Evolutionary conservation across 164 flowering plant genomes (phyloP).

Genomic region (Dillenia suffruticosa): DNA sequence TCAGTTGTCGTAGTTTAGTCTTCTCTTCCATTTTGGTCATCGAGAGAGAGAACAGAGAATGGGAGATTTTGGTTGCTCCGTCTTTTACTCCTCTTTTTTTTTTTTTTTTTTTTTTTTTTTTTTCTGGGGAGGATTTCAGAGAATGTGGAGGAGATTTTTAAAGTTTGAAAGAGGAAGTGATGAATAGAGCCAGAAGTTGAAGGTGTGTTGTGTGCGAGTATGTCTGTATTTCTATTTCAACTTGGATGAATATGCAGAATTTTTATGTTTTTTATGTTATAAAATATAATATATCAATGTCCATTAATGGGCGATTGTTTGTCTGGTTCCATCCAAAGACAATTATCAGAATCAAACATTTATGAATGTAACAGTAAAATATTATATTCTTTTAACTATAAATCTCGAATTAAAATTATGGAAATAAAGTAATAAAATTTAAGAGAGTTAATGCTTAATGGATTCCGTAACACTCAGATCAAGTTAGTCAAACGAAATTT

Average conservation of each 20-base stretch:
- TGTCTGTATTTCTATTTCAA: too few relatives aligned
- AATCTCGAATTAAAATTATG: too few relatives aligned
- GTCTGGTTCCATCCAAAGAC: neutral
- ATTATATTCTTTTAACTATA: too few relatives aligned
- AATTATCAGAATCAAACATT: constrained; percentile 8
- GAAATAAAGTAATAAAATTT: too few relatives aligned
- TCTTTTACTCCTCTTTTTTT: neutral
- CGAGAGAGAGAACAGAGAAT: neutral
- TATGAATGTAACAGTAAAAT: too few relatives aligned
- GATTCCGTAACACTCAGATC: too few relatives aligned
- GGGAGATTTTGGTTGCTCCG: neutral
- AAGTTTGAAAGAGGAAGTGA: constrained; percentile 1
- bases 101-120: neutral
- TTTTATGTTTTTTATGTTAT: neutral
- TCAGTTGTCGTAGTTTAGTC: too few relatives aligned
- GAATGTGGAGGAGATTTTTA: neutral
- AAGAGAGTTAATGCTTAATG: too few relatives aligned
- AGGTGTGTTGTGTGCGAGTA: too few relatives aligned
- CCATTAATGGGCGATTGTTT: constrained; percentile 34
- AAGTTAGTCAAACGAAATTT: too few relatives aligned
- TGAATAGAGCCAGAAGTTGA: constrained; percentile 55
- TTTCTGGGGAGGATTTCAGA: neutral
- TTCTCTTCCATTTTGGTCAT: constrained; percentile 38
- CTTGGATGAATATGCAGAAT: neutral
- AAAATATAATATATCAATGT: constrained; percentile 12